phyloP scores from a whole-genome alignment of 2,329 filamentous ascomycete species.

The Cercospora beticola region DNA sequence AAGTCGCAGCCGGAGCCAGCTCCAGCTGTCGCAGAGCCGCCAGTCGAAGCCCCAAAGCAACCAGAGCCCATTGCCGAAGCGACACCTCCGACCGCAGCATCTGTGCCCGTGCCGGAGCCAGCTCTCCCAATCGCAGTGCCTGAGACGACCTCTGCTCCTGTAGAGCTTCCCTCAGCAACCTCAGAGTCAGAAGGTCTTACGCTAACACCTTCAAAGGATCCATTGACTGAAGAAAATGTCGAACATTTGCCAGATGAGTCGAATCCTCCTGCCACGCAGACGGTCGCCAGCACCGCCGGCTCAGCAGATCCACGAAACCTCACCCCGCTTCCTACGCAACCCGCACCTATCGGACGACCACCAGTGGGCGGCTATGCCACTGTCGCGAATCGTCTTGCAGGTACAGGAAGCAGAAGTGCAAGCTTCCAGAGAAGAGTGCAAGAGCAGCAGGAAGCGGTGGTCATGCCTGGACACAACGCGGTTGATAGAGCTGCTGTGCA shows the following conservation, averaged over 20 bases:
- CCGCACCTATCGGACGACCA: conserved; percentile 61
- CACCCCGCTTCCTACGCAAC: conserved; percentile 61
- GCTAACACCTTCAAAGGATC: conserved; percentile 71
- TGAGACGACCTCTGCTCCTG: conserved; percentile 32
- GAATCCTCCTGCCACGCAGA: conserved; percentile 72
- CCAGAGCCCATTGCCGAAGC: conserved; percentile 21
- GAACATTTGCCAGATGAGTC: conserved; percentile 86
- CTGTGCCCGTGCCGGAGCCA: conserved; percentile 26
- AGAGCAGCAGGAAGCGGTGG: conserved; percentile 95
- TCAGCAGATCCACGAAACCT: conserved; percentile 73
- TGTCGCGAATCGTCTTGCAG: conserved; percentile 77
- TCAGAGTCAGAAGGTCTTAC: conserved; percentile 18
- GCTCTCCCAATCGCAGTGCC: conserved; percentile 5
- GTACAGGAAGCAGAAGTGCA: conserved; percentile 63
- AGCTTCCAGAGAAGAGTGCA: conserved; percentile 83
- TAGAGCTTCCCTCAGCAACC: conserved; percentile 20
- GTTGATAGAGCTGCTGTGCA: conserved; percentile 91
- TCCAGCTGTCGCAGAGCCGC: conserved; percentile 18
- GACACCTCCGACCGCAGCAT: conserved; percentile 35
- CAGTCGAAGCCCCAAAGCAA: conserved; percentile 19
- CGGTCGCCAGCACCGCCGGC: conserved; percentile 86
- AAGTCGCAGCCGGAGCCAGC: conserved; percentile 27
- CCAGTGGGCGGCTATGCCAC: conserved; percentile 72
- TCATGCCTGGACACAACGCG: conserved; percentile 96
- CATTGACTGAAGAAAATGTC: conserved; percentile 87